Evolutionary conservation across 2,329 filamentous ascomycete genomes (phyloP), one percentile per base, ranked within the genome.

Genomic region (Monosporascus sp.): DNA sequence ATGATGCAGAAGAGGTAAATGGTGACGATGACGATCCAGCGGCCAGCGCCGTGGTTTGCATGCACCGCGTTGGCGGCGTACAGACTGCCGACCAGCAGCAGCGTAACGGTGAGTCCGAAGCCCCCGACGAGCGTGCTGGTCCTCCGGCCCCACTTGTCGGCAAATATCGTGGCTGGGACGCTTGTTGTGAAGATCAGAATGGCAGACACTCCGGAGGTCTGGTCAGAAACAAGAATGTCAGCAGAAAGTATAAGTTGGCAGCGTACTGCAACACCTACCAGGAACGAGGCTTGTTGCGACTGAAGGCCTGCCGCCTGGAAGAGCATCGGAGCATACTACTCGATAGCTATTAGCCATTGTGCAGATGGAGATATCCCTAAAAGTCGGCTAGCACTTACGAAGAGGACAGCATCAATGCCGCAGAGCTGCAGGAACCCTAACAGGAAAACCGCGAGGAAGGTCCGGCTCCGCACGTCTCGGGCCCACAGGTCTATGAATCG

Each of bases 401-500:
- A 84, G 2, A 85, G 69, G 0, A 85, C 76, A 0, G 80, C 82
- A 38, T 86, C 82, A 41, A 86, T 85, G 0, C 83, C 82, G 18
- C 72, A 77, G 11, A 85, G 71, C 48, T 86, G 83, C 53, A 83
- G 78, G 69, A 83, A 78, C 1, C 70, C 77, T 71, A 86, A 75
- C 20, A 86, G 66, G 53, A 85, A 85, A 7, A 80, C 74, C 1
- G 76, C 82, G 18, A 85, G 74, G 0, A 72, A 62, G 1, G 78
- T 80, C 2, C 77, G 72, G 1, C 65, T 63, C 1, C 79, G 70
- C 8, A 74, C 74, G 0, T 70, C 68, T 0, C 63, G 54, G 1
- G 69, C 67, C 46, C 74, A 71, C 0, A 67, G 67, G 4, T 65
- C 61, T 8, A 61, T 55, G 38, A 73, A 72, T 5, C 22, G 22